phyloP scores from a whole-genome alignment of 2,329 filamentous ascomycete species.

The Aotearoamyces nothofagi region DNA sequence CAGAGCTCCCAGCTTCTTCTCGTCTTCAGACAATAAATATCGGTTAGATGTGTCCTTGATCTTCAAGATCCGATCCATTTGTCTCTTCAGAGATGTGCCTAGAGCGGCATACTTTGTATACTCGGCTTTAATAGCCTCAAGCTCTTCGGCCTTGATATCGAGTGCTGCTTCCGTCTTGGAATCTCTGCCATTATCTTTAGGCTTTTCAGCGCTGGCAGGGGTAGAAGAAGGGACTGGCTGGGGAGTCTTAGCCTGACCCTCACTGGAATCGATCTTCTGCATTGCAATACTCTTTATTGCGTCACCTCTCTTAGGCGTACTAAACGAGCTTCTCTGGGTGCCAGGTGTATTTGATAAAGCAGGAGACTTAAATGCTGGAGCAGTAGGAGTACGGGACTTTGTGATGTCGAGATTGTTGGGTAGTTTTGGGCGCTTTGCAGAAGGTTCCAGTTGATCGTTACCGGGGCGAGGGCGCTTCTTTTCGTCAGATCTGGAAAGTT shows the following conservation, averaged over 20 bases:
- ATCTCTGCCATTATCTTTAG: conserved; percentile 13
- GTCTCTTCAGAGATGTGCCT: conserved; percentile 15
- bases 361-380: conserved; percentile 20
- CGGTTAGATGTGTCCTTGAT: conserved; percentile 8
- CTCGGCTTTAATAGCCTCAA: conserved; percentile 6
- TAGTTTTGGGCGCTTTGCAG: conserved; percentile 21
- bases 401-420: conserved; percentile 14
- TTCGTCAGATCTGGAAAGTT: conserved; percentile 1
- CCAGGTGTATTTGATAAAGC: conserved; percentile 9
- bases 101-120: conserved; percentile 7
- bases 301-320: conserved; percentile 23
- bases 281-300: conserved; percentile 15
- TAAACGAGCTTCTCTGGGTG: conserved; percentile 2
- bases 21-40: conserved; percentile 7
- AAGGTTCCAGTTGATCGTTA: conserved; percentile 14
- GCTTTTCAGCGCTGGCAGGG: conserved; percentile 17
- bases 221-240: conserved; percentile 10
- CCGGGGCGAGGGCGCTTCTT: conserved; percentile 13
- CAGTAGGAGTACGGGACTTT: conserved; percentile 22
- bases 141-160: conserved; percentile 3
- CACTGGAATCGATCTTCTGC: conserved; percentile 22
- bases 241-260: conserved; percentile 24
- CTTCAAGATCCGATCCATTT: conserved; percentile 16
- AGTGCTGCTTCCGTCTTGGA: too few species aligned
- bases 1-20: conserved; percentile 13